Percentiles rank a stretch among this genome's conserved stretches.
Conservation (phyloP, 176 grass and related monocot genomes). For the Bromus sterilis region DNA sequence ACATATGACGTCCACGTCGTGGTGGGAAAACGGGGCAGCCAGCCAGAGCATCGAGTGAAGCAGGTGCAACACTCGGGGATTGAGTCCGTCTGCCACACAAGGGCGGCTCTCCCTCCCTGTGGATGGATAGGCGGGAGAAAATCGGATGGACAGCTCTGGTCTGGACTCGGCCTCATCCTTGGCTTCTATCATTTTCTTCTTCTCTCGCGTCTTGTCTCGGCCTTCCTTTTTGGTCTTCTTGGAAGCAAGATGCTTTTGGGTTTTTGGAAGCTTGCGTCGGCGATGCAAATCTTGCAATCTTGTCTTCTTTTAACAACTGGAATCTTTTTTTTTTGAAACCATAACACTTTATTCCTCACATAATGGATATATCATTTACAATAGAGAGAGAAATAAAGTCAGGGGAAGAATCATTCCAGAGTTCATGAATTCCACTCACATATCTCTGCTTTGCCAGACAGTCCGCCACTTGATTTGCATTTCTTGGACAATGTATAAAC, state of each 20-base stretch:
- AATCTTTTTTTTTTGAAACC: background rate
- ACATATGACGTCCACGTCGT: constrained; percentile 1
- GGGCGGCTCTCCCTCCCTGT: background rate
- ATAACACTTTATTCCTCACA: too few species aligned
- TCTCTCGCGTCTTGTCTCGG: background rate
- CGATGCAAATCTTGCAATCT: background rate
- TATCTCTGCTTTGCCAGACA: too few species aligned
- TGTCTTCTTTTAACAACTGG: background rate
- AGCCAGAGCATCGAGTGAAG: constrained; percentile 16
- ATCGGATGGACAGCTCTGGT: background rate
- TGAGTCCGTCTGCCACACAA: background rate
- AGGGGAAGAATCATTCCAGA: too few species aligned
- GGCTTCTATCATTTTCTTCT: background rate
- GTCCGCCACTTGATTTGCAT: too few species aligned
- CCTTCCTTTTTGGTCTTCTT: background rate
- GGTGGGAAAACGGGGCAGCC: constrained; percentile 7
- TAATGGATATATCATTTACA: too few species aligned
- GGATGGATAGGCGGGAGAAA: background rate
- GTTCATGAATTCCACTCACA: too few species aligned
- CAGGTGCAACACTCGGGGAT: constrained; percentile 12
- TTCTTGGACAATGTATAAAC: too few species aligned
- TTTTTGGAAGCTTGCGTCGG: background rate
- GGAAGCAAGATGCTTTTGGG: background rate
- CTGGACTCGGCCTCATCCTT: too few species aligned
- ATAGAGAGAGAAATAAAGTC: too few species aligned